Evolutionary conservation across 2,329 filamentous ascomycete species (phyloP), one percentile per base, ranked within the genome.

Genomic region (Neofusicoccum parvum): DNA sequence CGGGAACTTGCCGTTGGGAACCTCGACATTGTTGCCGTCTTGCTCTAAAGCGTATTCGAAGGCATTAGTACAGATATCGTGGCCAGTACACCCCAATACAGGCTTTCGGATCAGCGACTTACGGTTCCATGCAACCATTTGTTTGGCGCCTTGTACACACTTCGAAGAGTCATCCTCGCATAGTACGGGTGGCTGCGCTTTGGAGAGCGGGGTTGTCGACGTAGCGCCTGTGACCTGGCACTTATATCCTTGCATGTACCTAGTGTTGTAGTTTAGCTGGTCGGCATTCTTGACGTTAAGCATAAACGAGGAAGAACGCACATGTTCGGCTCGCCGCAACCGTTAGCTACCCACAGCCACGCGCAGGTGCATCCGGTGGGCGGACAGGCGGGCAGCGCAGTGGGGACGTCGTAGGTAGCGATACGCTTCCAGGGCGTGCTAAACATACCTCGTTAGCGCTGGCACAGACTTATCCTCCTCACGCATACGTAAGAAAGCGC

Each of bases 61-160:
- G 15, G 14, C 7, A n/a, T 49, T 12, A 37, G 49, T 17, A 53
- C 7, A 27, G 3, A 4, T 14, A 3, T 10, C 11, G 9, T 6
- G 7, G 0, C 23, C 7, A 12, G 1, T 1, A 32, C 5, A 7
- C 6, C 27, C 5, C 5, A 7, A 1, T 5, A 32, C 5, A 7
- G 5, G 5, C 27, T 41, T 45, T 20, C 15, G 36, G 11, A 14
- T n/a, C 4, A 15, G 27, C n/a, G 6, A 27, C 54, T 46, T 36
- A 59, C 54, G 82, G 62, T 84, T 77, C 78, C 79, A 83, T 1
- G 76, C 81, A 64, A 83, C 80, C 78, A 83, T 83, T 70, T 84
- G 82, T 72, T 84, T 84, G 0, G 82, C 80, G 0, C 83, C 82
- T 14, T 75, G 68, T 14, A 83, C 76, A 59, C 82, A 85, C 51